Conservation (phyloP, 2,329 filamentous ascomycete genomes). For the Microascus cirrosus region DNA sequence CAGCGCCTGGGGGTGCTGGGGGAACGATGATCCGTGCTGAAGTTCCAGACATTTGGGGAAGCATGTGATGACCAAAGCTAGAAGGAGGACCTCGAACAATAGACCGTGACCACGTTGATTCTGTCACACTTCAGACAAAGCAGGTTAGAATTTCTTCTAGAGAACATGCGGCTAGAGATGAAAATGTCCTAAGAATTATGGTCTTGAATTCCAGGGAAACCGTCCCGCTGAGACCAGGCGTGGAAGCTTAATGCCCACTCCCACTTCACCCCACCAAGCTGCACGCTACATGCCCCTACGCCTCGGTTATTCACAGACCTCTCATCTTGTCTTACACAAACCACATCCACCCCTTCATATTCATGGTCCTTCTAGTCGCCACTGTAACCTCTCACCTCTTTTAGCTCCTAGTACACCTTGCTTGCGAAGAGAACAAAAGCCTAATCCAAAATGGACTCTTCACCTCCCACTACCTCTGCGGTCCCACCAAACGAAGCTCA, state of each 20-base stretch:
- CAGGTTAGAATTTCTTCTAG: not conserved
- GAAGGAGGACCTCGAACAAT: not conserved
- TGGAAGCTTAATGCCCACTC: not conserved
- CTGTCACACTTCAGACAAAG: not conserved
- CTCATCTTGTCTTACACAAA: not conserved
- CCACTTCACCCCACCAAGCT: not conserved
- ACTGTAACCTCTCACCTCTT: too few species aligned
- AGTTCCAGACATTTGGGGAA: not conserved
- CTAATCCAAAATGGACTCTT: not conserved
- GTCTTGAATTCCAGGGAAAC: too few species aligned
- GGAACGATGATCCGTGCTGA: constrained; percentile 20
- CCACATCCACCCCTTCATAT: not conserved
- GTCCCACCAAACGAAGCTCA: not conserved
- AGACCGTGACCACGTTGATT: not conserved
- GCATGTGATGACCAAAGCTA: not conserved
- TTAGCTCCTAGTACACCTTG: not conserved
- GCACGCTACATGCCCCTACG: not conserved
- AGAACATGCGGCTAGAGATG: too few species aligned
- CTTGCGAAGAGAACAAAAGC: not conserved
- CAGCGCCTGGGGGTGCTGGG: constrained; percentile 19
- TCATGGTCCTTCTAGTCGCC: too few species aligned
- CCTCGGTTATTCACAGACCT: not conserved
- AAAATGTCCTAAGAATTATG: too few species aligned
- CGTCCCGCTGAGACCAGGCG: too few species aligned
- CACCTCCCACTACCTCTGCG: not conserved